Evolutionary conservation across 2,329 filamentous ascomycete genomes (phyloP).

Genomic region (Fusarium heterosporum): DNA sequence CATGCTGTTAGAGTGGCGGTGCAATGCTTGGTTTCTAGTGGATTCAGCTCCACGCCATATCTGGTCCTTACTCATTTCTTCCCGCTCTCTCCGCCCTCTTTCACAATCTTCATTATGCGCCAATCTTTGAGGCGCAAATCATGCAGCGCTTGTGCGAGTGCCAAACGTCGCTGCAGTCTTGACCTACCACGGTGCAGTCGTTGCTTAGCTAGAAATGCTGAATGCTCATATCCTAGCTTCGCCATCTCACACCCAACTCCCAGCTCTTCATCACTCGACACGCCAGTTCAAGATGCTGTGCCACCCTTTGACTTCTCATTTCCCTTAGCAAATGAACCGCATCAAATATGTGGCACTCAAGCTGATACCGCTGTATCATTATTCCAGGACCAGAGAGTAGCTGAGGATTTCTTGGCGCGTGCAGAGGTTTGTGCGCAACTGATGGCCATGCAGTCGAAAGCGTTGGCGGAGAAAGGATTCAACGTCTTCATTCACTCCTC

Average conservation of each 20-base stretch:
- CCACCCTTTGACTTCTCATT: too few species aligned
- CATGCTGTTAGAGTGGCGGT: too few species aligned
- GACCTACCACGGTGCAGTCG: background rate
- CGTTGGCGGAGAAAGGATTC: background rate
- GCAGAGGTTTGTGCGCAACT: background rate
- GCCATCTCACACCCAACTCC: background rate
- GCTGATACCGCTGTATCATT: background rate
- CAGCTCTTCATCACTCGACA: background rate
- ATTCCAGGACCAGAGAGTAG: background rate
- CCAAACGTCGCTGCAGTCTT: slow-evolving; percentile 2
- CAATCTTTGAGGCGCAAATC: slow-evolving; percentile 1
- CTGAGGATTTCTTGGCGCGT: background rate
- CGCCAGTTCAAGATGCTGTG: background rate
- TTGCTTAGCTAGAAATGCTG: background rate
- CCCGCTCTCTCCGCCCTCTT: too few species aligned
- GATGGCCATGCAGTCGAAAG: background rate
- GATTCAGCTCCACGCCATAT: too few species aligned
- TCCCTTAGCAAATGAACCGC: too few species aligned
- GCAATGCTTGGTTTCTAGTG: too few species aligned
- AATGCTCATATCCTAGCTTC: background rate
- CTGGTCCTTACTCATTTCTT: too few species aligned
- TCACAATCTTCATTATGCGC: background rate
- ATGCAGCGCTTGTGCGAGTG: background rate
- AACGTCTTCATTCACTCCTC: background rate
- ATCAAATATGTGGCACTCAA: background rate